Base-by-base conservation (phyloP, 169 alveolate genomes). In the Besnoitia besnoiti region DNA sequence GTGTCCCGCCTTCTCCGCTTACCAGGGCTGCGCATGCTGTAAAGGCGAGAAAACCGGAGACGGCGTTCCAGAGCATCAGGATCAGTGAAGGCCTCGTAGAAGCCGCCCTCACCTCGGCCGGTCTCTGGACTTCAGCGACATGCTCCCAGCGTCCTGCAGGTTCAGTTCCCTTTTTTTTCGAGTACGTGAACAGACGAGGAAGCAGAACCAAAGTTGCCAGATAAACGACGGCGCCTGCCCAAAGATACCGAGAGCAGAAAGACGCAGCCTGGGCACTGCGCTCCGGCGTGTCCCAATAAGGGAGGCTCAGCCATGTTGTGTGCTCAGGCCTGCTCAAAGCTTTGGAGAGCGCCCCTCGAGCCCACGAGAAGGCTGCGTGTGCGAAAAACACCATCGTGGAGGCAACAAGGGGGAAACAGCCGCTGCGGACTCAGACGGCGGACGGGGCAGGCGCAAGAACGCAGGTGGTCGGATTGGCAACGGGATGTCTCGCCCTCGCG, bases 141-240 rank as follows among this genome's bases (percentile, higher is more conserved):
- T n/a, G n/a, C n/a, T n/a, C n/a, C n/a, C n/a, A n/a, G n/a, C n/a
- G 47, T 73, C 24, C 0, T 30, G 8, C n/a, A 0, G 14, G 82
- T 1, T 10, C 82, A 35, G 14, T 3, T n/a, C 16, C n/a, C 47
- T 1, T 16, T n/a, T 5, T 39, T n/a, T 37, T 73, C 47, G 82
- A 2, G 30, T 19, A 37, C 44, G 14, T 37, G 82, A 73, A 73
- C 44, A 73, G 82, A n/a, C 16, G 82, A 8, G 47, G n/a, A 37
- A 73, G 44, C 12, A n/a, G 46, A 42, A 35, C 39, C 46, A 7
- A 37, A 7, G 82, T 35, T 35, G 82, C 46, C 14, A 73, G 5
- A 42, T 73, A 73, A n/a, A 73, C 47, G 24, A 73, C 82, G 12
- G 46, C 82, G 39, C 82, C 82, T 35, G 82, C 82, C 82, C 82